A percentile compares a stretch with the other conserved stretches of the same genome.
Evolutionary conservation across 306 rosid genomes (phyloP).

Genomic region (Chamaecrista fasciculata): DNA sequence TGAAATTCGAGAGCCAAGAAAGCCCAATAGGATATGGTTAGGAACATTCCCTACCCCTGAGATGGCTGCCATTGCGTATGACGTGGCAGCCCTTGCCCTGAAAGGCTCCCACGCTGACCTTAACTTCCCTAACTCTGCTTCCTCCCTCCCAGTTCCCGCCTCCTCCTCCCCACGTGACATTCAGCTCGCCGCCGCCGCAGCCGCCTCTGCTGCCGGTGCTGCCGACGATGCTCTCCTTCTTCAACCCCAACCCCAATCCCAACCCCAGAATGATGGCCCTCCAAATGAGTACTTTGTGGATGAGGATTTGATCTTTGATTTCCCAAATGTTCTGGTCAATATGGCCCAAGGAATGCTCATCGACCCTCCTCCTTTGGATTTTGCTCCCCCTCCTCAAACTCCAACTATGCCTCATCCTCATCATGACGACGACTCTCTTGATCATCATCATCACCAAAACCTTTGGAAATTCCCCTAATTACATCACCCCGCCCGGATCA

Average conservation of each 20-base stretch:
- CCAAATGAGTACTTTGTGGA: no score
- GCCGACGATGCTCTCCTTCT: constrained; percentile 26
- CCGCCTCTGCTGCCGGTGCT: constrained; percentile 74
- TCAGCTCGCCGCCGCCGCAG: constrained; percentile 73
- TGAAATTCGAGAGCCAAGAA: constrained; percentile 49
- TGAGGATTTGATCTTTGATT: constrained; percentile 84
- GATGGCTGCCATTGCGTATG: constrained; percentile 94
- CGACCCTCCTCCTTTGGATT: constrained; percentile 81
- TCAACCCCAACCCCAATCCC: no score
- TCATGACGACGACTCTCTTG: no score
- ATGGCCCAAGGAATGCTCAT: constrained; percentile 97
- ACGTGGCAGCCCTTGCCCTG: constrained; percentile 87
- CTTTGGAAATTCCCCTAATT: constrained; percentile 53
- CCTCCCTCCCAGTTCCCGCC: constrained; percentile 78
- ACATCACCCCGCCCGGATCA: constrained; percentile 16
- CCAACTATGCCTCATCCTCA: neutral
- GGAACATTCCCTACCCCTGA: constrained; percentile 87
- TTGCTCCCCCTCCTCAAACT: neutral
- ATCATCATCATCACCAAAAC: constrained; percentile 6
- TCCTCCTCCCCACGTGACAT: constrained; percentile 75
- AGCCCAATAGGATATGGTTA: constrained; percentile 70
- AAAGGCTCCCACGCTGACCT: constrained; percentile 72
- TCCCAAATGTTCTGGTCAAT: constrained; percentile 73
- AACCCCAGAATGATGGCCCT: no score
- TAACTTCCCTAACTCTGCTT: constrained; percentile 79